Evolutionary conservation across 2,329 filamentous ascomycete species (phyloP).

Genomic region (Aphanocladium album): DNA sequence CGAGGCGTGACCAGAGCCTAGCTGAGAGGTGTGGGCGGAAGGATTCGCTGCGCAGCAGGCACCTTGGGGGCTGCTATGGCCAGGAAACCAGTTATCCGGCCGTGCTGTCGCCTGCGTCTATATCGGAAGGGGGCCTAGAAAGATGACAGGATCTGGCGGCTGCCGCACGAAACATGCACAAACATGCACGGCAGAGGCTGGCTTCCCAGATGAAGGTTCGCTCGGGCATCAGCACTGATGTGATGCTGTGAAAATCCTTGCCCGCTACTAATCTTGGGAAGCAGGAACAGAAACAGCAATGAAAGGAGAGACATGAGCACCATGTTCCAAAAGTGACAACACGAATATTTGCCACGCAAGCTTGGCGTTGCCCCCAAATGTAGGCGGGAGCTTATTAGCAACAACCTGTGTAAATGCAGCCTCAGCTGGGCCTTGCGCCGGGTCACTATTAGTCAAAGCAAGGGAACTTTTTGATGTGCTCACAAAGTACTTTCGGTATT

Average conservation of each 20-base stretch:
- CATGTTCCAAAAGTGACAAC: too few relatives aligned
- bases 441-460: not conserved
- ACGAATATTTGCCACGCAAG: too few relatives aligned
- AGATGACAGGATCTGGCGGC: not conserved
- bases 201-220: not conserved
- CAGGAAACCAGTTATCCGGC: not conserved
- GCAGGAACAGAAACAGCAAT: too few relatives aligned
- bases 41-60: not conserved
- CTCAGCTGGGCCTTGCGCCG: not conserved
- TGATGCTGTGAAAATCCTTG: not conserved
- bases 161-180: too few relatives aligned
- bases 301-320: too few relatives aligned
- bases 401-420: not conserved
- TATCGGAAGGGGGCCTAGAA: not conserved
- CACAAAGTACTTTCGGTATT: too few relatives aligned
- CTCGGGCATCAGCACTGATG: not conserved
- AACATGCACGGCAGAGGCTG: not conserved
- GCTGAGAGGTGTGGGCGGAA: slow-evolving; percentile 1
- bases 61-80: not conserved
- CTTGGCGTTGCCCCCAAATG: not conserved
- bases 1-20: not conserved
- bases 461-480: not conserved
- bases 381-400: not conserved
- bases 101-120: not conserved
- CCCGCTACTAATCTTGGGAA: too few relatives aligned